Evolutionary conservation across 2,329 filamentous ascomycete genomes (phyloP).

Genomic region (Aspergillus candidus): DNA sequence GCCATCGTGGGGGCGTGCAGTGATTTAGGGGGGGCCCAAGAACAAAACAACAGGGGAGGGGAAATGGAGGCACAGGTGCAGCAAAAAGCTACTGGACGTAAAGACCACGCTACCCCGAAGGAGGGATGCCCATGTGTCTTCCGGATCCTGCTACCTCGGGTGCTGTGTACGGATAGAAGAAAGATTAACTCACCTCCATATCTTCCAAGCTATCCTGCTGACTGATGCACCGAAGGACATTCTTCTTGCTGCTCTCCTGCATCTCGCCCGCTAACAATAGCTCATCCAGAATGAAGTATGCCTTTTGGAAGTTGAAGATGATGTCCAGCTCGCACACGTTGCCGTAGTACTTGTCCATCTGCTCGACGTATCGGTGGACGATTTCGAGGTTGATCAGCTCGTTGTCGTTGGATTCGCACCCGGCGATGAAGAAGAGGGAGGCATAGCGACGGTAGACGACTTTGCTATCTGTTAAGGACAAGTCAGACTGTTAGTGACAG

Average conservation of each 20-base stretch:
- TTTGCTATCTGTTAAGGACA: constrained; percentile 68
- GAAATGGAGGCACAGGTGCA: no score
- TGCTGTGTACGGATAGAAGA: no score
- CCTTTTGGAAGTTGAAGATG: constrained; percentile 99
- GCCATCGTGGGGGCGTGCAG: no score
- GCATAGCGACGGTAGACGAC: constrained; percentile 98
- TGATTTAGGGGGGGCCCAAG: no score
- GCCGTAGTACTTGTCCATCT: constrained; percentile 99
- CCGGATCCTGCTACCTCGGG: no score
- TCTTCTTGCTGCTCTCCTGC: constrained; percentile 99
- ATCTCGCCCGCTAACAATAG: constrained; percentile 90
- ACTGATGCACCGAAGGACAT: constrained; percentile 88
- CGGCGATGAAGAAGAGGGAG: constrained; percentile 98
- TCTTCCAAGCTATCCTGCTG: constrained; percentile 98
- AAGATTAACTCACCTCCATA: constrained; percentile 77
- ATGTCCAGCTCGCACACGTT: constrained; percentile 99
- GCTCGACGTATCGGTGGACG: constrained; percentile 97
- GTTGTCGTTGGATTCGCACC: constrained; percentile 94
- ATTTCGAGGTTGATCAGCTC: constrained; percentile 97
- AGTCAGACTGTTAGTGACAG: constrained; percentile 2
- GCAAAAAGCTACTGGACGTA: no score
- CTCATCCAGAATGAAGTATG: constrained; percentile 98
- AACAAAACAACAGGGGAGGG: no score
- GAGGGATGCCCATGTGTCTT: no score
- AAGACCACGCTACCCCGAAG: no score